phyloP scores from a whole-genome alignment of 306 rosid genomes.

The Vigna nakashimae region DNA sequence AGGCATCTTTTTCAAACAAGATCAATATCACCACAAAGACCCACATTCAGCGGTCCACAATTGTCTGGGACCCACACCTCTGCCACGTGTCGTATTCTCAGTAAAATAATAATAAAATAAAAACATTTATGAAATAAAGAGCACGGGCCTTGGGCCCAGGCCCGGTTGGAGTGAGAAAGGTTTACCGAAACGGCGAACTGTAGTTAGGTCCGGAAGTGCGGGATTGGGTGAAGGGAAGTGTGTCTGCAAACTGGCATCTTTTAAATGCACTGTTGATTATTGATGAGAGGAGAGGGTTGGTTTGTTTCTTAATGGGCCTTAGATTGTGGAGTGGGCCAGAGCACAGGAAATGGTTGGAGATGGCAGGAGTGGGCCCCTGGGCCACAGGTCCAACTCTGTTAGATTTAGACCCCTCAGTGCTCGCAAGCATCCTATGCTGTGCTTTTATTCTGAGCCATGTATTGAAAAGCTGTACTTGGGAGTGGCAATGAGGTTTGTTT shows the following conservation, averaged over 20 bases:
- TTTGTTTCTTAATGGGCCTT: conserved; percentile 39
- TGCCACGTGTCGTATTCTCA: conserved; percentile 48
- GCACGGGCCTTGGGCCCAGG: conserved; percentile 10
- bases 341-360: conserved; percentile 37
- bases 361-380: conserved; percentile 50
- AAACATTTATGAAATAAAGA: background rate
- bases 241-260: conserved; percentile 28
- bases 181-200: conserved; percentile 31
- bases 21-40: too few species aligned
- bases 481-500: background rate
- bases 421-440: conserved; percentile 56
- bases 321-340: conserved; percentile 43
- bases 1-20: conserved; percentile 1
- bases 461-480: background rate
- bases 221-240: background rate
- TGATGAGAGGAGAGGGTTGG: background rate
- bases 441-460: conserved; percentile 12
- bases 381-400: conserved; percentile 39
- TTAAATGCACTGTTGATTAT: conserved; percentile 7
- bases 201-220: background rate
- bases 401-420: conserved; percentile 35
- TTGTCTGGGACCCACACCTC: conserved; percentile 35
- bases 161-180: conserved; percentile 34
- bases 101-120: background rate
- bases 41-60: conserved; percentile 63